Conservation (phyloP, 2,329 filamentous ascomycete species). For the Dryadomyces quercus-mongolicae region DNA sequence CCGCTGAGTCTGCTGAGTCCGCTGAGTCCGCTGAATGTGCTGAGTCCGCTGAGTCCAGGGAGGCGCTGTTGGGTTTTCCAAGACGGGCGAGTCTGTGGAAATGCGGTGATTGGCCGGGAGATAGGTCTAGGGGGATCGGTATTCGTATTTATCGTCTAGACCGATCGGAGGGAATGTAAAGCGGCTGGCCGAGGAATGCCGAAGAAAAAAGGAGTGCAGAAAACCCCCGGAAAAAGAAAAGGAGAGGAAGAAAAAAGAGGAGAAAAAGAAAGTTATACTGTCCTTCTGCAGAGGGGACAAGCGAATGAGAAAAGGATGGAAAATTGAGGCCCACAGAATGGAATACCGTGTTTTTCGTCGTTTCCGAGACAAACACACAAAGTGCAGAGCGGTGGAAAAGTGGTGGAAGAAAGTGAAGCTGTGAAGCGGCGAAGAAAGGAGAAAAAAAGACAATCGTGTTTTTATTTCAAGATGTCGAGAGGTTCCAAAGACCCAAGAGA, state of each 20-base stretch:
- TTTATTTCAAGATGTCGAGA: neutral
- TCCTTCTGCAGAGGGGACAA: neutral
- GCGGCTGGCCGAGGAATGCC: neutral
- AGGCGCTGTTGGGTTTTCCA: conserved; percentile 7
- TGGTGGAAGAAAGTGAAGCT: neutral
- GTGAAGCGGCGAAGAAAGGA: neutral
- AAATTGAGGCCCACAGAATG: neutral
- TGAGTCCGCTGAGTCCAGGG: conserved; percentile 3
- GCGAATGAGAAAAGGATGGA: no score
- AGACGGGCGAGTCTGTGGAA: conserved; percentile 6
- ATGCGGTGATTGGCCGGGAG: conserved; percentile 3
- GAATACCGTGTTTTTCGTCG: neutral
- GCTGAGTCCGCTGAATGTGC: neutral
- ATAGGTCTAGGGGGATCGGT: neutral
- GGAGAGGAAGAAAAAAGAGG: neutral
- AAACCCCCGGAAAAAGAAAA: neutral
- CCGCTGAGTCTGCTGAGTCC: no score
- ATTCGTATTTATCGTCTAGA: no score
- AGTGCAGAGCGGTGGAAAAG: neutral
- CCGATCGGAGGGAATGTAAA: neutral
- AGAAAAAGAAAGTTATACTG: neutral
- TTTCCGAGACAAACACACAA: neutral
- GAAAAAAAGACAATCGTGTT: neutral
- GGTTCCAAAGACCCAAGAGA: neutral
- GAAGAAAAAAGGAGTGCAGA: neutral